These are phyloP conservation scores for Boletus tomentosulus DNA, from an alignment of 768 basidiomycete genomes.

Conservation along the genomic window DNA sequence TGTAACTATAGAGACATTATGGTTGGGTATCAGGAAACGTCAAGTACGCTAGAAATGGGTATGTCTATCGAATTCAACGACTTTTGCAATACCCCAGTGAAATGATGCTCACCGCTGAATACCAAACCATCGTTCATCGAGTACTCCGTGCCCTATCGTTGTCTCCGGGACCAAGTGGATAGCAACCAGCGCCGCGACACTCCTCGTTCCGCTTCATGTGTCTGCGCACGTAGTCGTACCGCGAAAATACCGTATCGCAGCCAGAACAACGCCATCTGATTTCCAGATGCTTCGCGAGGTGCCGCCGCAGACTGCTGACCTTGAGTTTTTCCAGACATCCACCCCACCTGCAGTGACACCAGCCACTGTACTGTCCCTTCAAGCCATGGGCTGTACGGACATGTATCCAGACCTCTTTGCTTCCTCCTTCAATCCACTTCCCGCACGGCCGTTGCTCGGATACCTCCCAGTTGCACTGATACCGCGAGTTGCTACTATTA, in stretches of 20 bases:
- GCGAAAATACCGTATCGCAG: slow-evolving; percentile 4
- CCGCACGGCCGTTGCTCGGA: neutral
- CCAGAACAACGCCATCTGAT: slow-evolving; percentile 13
- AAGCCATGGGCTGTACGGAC: slow-evolving; percentile 8
- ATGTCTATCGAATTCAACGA: neutral
- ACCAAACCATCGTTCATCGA: neutral
- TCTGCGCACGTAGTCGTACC: slow-evolving; percentile 5
- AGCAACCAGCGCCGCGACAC: slow-evolving; percentile 3
- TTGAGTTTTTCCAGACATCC: slow-evolving; percentile 11
- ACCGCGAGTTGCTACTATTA: neutral
- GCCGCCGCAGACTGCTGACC: slow-evolving; percentile 10
- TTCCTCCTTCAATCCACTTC: slow-evolving; percentile 9
- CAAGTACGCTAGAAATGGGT: neutral
- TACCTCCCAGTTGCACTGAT: slow-evolving; percentile 7
- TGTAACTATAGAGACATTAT: neutral
- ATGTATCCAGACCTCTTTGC: slow-evolving; percentile 10
- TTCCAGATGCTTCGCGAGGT: slow-evolving; percentile 7
- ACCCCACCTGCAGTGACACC: slow-evolving; percentile 4
- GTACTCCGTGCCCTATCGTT: neutral
- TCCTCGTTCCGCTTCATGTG: slow-evolving; percentile 5
- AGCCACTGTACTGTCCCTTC: slow-evolving; percentile 4
- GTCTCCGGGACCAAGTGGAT: neutral
- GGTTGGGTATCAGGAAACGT: neutral
- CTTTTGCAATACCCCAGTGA: neutral
- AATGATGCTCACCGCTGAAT: neutral